Evolutionary conservation across 805 yeast species (phyloP).

Genomic region (Metschnikowia lunata): DNA sequence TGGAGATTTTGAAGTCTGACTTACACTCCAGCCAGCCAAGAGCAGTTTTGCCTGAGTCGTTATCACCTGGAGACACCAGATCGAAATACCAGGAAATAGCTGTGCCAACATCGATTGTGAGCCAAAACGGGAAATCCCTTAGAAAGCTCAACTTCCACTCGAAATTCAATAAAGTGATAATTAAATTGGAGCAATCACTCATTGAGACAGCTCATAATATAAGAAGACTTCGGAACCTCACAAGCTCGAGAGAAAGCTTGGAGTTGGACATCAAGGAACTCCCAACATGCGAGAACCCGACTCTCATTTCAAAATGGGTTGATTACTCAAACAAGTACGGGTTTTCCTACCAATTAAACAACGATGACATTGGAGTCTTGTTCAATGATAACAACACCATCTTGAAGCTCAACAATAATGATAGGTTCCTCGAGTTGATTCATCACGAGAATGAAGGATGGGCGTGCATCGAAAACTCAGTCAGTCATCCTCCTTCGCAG

Average conservation of each 20-base stretch:
- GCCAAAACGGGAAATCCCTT: conserved; percentile 24
- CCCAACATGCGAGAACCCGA: conserved; percentile 52
- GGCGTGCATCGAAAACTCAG: conserved; percentile 44
- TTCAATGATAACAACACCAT: conserved; percentile 84
- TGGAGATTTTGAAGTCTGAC: conserved; percentile 65
- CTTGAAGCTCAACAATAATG: conserved; percentile 61
- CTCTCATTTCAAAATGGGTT: conserved; percentile 91
- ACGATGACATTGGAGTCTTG: conserved; percentile 85
- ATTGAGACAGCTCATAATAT: conserved; percentile 36
- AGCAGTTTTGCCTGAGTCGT: conserved; percentile 76
- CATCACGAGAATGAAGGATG: conserved; percentile 43
- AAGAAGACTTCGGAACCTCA: conserved; percentile 40
- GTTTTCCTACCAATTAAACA: conserved; percentile 85
- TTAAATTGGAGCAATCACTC: conserved; percentile 33
- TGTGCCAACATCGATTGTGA: conserved; percentile 25
- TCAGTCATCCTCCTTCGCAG: conserved; percentile 40
- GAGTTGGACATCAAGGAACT: conserved; percentile 32
- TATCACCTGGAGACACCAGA: conserved; percentile 90
- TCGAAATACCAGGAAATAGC: conserved; percentile 77
- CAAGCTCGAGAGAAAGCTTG: conserved; percentile 22
- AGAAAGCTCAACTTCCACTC: conserved; percentile 38
- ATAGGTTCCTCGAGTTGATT: conserved; percentile 60
- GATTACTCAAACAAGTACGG: conserved; percentile 96
- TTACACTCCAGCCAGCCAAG: conserved; percentile 64
- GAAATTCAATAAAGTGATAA: conserved; percentile 35